phyloP scores from a whole-genome alignment of 208 protist species.

The Trypanosoma brucei region DNA sequence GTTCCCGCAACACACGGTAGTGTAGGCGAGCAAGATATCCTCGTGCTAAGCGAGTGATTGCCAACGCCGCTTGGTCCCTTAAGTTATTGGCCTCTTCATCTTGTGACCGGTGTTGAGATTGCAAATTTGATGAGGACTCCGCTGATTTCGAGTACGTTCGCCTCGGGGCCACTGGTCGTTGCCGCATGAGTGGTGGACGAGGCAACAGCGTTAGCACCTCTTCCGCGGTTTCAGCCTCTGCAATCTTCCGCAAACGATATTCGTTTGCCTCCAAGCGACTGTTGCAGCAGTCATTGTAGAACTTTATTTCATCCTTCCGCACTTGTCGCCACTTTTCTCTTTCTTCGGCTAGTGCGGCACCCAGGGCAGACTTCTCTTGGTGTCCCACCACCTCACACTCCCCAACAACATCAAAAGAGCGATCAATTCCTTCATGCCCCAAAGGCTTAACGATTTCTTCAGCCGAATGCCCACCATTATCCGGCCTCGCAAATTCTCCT shows the following conservation, averaged over 20 bases:
- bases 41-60: conserved; percentile 61
- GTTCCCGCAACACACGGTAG: conserved; percentile 13
- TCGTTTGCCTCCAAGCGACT: conserved; percentile 28
- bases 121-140: conserved; percentile 12
- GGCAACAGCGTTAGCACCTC: conserved; percentile 24
- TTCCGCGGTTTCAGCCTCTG: conserved; percentile 24
- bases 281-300: conserved; percentile 21
- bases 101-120: conserved; percentile 8
- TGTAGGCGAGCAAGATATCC: conserved; percentile 37
- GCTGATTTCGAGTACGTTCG: neutral
- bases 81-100: conserved; percentile 30
- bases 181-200: conserved; percentile 12
- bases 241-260: conserved; percentile 47
- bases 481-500: too few species aligned
- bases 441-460: too few species aligned
- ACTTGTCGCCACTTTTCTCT: conserved; percentile 18
- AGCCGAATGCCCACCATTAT: too few species aligned
- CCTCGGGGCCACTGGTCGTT: neutral
- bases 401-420: too few species aligned
- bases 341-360: conserved; percentile 23
- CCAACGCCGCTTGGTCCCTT: conserved; percentile 37
- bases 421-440: too few species aligned
- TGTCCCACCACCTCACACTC: neutral
- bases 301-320: conserved; percentile 20
- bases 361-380: conserved; percentile 13